A percentile compares a stretch with the other conserved stretches of the same genome.
phyloP scores from a whole-genome alignment of 1,284 basidiomycete species.

The Termitomyces sp. region DNA sequence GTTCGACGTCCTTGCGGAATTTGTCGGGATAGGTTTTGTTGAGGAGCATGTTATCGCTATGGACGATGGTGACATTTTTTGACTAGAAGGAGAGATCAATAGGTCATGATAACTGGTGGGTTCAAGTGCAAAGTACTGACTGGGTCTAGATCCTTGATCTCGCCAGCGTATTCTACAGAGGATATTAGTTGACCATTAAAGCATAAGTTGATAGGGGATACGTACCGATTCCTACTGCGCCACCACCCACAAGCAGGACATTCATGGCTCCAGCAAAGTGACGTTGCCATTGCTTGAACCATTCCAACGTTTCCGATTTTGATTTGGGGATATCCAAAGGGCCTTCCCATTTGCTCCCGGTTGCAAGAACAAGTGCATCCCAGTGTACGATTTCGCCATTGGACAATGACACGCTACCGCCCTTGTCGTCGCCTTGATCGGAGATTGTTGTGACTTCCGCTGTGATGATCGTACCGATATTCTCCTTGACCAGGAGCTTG shows the following conservation, averaged over 20 bases:
- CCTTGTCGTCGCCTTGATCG: constrained; percentile 38
- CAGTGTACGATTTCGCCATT: constrained; percentile 36
- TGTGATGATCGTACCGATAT: constrained; percentile 40
- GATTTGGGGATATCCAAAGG: constrained; percentile 33
- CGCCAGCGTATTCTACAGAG: constrained; percentile 46
- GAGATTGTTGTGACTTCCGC: constrained; percentile 41
- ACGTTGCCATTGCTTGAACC: constrained; percentile 37
- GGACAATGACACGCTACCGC: constrained; percentile 34
- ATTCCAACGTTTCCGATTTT: constrained; percentile 30
- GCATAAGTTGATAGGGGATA: neutral
- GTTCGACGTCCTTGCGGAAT: constrained; percentile 45
- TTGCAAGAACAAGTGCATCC: constrained; percentile 5
- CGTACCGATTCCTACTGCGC: constrained; percentile 54
- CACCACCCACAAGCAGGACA: constrained; percentile 58
- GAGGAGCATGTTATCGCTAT: constrained; percentile 46
- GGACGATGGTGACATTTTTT: constrained; percentile 62
- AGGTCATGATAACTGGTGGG: neutral
- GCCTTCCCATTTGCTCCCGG: constrained; percentile 11
- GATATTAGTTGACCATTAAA: neutral
- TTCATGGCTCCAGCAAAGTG: constrained; percentile 44
- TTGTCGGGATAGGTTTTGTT: constrained; percentile 56
- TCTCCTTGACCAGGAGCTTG: constrained; percentile 40
- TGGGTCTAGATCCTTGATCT: constrained; percentile 50
- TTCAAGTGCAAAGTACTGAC: constrained; percentile 24
- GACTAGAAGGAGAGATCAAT: constrained; percentile 31